phyloP scores from a whole-genome alignment of 78 protist species.

The Dictyostelium purpureum region DNA sequence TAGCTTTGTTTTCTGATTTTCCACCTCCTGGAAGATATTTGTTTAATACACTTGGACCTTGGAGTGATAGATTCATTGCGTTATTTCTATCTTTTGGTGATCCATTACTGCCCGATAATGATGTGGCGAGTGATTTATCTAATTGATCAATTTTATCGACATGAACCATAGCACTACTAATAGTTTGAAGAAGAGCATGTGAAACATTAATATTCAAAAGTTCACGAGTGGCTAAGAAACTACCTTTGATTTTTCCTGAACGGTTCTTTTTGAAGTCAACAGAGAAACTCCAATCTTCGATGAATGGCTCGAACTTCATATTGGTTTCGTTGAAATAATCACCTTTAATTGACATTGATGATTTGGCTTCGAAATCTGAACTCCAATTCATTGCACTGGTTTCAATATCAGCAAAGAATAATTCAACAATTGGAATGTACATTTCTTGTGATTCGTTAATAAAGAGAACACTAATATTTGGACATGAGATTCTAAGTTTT shows the following conservation, averaged over 20 bases:
- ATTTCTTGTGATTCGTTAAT: constrained; percentile 67
- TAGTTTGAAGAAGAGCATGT: constrained; percentile 29
- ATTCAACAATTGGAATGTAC: constrained; percentile 52
- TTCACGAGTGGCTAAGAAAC: constrained; percentile 43
- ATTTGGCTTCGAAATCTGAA: constrained; percentile 19
- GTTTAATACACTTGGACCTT: constrained; percentile 10
- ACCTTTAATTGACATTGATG: constrained; percentile 37
- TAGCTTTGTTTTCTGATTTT: background rate
- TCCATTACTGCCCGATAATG: background rate
- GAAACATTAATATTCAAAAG: constrained; percentile 51
- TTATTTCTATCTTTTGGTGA: no score
- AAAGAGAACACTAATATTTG: constrained; percentile 22
- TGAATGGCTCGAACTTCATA: constrained; percentile 71
- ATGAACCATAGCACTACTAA: constrained; percentile 8
- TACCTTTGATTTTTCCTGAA: constrained; percentile 14
- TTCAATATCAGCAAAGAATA: constrained; percentile 22
- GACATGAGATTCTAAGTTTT: constrained; percentile 24
- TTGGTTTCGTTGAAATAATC: constrained; percentile 58
- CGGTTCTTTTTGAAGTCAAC: constrained; percentile 31
- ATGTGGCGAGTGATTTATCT: background rate
- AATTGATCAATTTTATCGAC: constrained; percentile 19
- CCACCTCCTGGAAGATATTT: constrained; percentile 17
- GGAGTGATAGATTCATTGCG: background rate
- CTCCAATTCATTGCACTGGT: constrained; percentile 49
- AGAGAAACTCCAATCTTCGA: constrained; percentile 58